phyloP scores from a whole-genome alignment of 2,329 filamentous ascomycete genomes.

The Aspergillus japonicus region DNA sequence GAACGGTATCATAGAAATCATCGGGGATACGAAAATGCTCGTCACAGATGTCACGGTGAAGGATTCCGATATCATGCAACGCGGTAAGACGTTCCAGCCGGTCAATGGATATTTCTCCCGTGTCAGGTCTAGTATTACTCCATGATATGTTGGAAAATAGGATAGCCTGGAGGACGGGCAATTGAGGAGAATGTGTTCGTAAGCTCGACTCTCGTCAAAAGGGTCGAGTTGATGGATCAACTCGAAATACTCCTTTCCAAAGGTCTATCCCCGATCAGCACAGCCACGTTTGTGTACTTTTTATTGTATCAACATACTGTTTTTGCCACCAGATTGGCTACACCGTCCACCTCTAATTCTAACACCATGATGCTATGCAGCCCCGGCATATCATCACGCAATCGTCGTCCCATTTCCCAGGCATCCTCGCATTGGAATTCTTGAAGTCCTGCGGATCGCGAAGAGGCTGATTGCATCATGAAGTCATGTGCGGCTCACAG shows the following conservation, averaged over 20 bases:
- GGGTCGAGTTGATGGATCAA: constrained; percentile 7
- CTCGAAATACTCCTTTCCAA: background rate
- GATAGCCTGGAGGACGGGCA: constrained; percentile 1
- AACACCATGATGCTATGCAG: constrained; percentile 8
- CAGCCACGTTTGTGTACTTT: background rate
- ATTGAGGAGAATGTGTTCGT: constrained; percentile 9
- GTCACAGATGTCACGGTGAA: constrained; percentile 16
- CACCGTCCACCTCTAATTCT: background rate
- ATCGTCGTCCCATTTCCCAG: constrained; percentile 4
- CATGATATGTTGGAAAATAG: constrained; percentile 8
- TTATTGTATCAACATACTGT: background rate
- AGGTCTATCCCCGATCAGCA: constrained; percentile 1
- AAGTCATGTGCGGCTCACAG: background rate
- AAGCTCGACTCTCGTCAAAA: constrained; percentile 7
- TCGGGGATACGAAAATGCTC: constrained; percentile 16
- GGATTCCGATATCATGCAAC: constrained; percentile 15
- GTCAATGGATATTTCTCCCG: constrained; percentile 10
- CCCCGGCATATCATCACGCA: constrained; percentile 7
- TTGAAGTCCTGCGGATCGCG: background rate
- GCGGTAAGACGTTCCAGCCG: constrained; percentile 12
- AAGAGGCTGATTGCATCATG: background rate
- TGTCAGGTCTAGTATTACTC: background rate
- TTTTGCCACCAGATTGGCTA: constrained; percentile 4
- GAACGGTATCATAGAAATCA: constrained; percentile 16
- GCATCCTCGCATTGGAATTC: constrained; percentile 3